Evolutionary conservation across 352 stramenopile species (phyloP).

Genomic region (Phytophthora pinifolia): DNA sequence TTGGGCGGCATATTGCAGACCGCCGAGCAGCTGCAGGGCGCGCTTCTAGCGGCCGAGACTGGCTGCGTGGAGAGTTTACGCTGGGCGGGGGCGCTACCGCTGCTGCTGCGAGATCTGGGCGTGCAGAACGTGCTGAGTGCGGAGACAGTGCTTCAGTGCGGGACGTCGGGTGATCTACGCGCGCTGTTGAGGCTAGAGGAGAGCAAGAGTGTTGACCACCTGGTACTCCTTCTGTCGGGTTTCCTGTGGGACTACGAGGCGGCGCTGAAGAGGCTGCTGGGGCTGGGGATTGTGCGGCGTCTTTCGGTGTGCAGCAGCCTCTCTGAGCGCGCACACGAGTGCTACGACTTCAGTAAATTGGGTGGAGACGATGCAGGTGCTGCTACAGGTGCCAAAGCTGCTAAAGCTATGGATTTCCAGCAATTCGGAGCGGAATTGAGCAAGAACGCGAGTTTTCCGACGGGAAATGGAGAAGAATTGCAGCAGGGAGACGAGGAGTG

Average conservation of each 20-base stretch:
- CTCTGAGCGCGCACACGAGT: constrained; percentile 71
- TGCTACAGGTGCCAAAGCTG: constrained; percentile 14
- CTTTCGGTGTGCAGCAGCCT: constrained; percentile 67
- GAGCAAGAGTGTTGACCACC: constrained; percentile 28
- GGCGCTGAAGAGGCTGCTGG: constrained; percentile 36
- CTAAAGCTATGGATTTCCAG: constrained; percentile 49
- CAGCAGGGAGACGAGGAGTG: constrained; percentile 38
- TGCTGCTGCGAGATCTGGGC: constrained; percentile 63
- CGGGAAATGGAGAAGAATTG: constrained; percentile 17
- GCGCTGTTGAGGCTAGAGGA: constrained; percentile 24
- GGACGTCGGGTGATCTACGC: constrained; percentile 16
- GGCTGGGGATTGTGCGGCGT: constrained; percentile 34
- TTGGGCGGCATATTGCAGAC: constrained; percentile 52
- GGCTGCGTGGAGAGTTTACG: constrained; percentile 64
- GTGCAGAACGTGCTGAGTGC: constrained; percentile 49
- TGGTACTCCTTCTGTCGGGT: constrained; percentile 55
- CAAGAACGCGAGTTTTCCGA: constrained; percentile 13
- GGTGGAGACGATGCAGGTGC: not conserved
- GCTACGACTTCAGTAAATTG: constrained; percentile 48
- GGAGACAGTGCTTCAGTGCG: constrained; percentile 38
- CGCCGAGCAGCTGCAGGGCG: constrained; percentile 53
- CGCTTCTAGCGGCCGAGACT: constrained; percentile 49
- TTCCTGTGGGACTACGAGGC: constrained; percentile 71
- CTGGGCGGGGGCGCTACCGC: constrained; percentile 62
- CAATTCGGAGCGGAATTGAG: constrained; percentile 38